Evolutionary conservation across 306 rosid genomes (phyloP), one percentile per base, ranked within the genome.

Genomic region (Spatholobus suberectus): DNA sequence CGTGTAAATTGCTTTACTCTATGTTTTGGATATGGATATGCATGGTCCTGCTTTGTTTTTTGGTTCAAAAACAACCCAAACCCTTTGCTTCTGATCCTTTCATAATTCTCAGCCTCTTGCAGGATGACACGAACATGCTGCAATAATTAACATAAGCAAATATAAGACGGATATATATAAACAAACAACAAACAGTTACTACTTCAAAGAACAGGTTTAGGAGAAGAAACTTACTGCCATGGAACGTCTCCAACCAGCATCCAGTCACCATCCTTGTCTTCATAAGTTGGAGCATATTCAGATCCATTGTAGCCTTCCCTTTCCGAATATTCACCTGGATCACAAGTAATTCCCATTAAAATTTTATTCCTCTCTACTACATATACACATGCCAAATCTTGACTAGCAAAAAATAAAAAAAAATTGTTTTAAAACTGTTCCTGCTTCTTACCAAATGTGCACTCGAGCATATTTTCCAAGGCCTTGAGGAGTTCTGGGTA

Each of bases 221-320:
- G 13, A 8, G 51, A 18, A 4, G 10, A 65, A 67, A 88, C 97
- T 84, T 86, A 90, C 94, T 87, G 29, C 97, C 98, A 92, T 73
- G 98, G 97, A 77, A 94, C 98, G 70, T 94, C 98, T 90, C 98
- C 98, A 75, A 91, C 96, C 10, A 94, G 86, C 98, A 92, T 94
- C 97, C 98, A 94, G 40, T 94, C 98, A 51, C 97, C 97, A 68
- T 94, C 98, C 38, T 90, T 94, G 58, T 94, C 98, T 81, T 94
- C 94, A 37, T 94, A 94, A 57, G 96, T 92, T 8, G 91, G 98
- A 81, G 87, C 94, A 85, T 70, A 87, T 6, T 92, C 97, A 32
- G 89, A 85, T 81, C 94, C 92, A 84, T 83, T 78, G 81, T 90
- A 90, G 3, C 91, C 97, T 85, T 91, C 92, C 58, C 90, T 90